Conservation (phyloP, 139 green algal genomes). For the Trebouxia sp. region DNA sequence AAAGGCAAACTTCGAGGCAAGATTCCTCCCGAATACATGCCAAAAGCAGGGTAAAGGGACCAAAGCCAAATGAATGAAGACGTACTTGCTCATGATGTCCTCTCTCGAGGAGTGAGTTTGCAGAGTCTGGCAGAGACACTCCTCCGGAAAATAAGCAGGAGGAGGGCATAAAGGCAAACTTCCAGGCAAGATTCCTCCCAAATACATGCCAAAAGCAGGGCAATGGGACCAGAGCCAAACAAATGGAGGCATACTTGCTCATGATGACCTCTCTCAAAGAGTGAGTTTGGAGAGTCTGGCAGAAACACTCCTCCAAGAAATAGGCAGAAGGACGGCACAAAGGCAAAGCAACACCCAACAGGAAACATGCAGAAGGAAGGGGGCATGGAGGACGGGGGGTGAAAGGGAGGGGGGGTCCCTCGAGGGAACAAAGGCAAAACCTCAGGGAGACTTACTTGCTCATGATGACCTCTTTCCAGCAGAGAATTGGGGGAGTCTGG, state of each 20-base stretch:
- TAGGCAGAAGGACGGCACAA: no score
- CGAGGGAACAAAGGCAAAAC: neutral
- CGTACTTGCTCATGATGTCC: slow-evolving; percentile 45
- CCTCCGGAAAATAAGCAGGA: no score
- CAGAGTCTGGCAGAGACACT: slow-evolving; percentile 70
- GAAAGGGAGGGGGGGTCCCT: neutral
- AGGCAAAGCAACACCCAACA: no score
- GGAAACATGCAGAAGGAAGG: no score
- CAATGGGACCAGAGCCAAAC: neutral
- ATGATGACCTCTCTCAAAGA: slow-evolving; percentile 56
- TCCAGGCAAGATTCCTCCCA: neutral
- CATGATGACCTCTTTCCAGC: slow-evolving; percentile 53
- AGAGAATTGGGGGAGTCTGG: slow-evolving; percentile 79
- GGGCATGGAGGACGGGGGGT: no score
- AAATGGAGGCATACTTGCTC: slow-evolving; percentile 37
- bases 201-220: neutral
- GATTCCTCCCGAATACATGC: no score
- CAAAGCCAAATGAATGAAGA: neutral
- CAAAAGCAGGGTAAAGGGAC: no score
- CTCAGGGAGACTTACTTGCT: slow-evolving; percentile 34
- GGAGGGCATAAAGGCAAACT: neutral
- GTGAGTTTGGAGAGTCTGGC: slow-evolving; percentile 72
- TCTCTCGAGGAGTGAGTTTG: slow-evolving; percentile 69
- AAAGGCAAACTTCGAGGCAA: slow-evolving; percentile 52
- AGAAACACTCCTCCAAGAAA: slow-evolving; percentile 63